Percentiles rank a stretch among this genome's conserved stretches.
Conservation (phyloP, 139 green algal genomes). For the Micractinium conductrix region DNA sequence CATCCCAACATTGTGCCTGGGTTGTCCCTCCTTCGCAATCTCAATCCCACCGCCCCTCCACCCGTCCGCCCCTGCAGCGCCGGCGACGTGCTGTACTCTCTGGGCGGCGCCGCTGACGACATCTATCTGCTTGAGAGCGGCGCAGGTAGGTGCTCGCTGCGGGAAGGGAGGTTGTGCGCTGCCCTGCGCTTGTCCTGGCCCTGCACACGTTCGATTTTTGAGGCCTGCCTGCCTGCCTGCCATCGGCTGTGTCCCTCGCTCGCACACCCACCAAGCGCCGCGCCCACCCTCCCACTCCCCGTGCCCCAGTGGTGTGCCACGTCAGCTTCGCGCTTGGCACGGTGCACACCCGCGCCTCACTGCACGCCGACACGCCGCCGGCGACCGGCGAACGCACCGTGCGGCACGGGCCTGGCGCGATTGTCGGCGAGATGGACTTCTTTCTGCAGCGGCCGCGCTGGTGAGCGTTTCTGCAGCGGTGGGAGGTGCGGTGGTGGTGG, state of each 20-base stretch:
- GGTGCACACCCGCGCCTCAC: constrained; percentile 29
- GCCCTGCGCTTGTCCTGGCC: no score
- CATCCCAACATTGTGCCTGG: no score
- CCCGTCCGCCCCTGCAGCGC: not conserved
- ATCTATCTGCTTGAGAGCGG: constrained; percentile 62
- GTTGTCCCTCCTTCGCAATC: no score
- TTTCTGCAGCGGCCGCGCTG: constrained; percentile 55
- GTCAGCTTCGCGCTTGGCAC: constrained; percentile 11
- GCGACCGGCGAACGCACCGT: not conserved
- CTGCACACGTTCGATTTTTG: not conserved
- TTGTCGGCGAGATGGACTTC: constrained; percentile 56
- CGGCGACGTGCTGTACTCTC: constrained; percentile 49
- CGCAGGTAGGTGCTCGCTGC: not conserved
- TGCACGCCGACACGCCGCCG: constrained; percentile 21
- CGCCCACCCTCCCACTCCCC: not conserved
- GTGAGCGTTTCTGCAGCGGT: not conserved
- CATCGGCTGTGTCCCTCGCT: no score
- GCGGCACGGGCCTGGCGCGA: constrained; percentile 26
- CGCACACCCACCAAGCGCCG: no score
- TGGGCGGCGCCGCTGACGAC: constrained; percentile 42
- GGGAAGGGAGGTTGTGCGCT: not conserved
- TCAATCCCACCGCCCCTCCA: no score
- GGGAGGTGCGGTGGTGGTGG: not conserved
- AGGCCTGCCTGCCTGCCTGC: not conserved
- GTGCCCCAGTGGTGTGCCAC: not conserved